Conservation (phyloP, 2,329 filamentous ascomycete species). For the Sporothrix schenckii region DNA sequence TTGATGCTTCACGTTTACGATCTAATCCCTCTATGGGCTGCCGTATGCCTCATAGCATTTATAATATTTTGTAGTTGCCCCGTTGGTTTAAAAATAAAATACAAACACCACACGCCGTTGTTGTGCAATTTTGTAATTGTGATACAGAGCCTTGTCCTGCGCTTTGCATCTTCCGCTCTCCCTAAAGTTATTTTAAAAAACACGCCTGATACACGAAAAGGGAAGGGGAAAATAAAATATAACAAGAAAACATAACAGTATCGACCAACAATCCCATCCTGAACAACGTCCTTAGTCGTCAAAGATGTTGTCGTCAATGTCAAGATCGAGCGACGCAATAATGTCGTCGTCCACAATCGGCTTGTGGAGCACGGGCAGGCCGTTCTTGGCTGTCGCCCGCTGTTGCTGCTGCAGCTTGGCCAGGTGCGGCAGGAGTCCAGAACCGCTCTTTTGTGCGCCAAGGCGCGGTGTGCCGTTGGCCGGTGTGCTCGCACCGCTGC, state of each 20-base stretch:
- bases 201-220: background rate
- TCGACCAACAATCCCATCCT: background rate
- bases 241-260: background rate
- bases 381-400: conserved; percentile 57
- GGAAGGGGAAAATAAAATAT: background rate
- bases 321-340: conserved; percentile 84
- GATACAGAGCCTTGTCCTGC: conserved; percentile 3
- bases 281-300: conserved; percentile 18
- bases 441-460: conserved; percentile 47
- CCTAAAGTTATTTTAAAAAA: background rate
- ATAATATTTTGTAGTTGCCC: background rate
- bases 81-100: background rate
- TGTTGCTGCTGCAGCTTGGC: conserved; percentile 58
- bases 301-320: conserved; percentile 83
- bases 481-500: conserved; percentile 55
- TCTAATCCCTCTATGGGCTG: background rate
- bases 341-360: conserved; percentile 89
- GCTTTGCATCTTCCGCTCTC: conserved; percentile 9
- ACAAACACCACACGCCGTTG: conserved; percentile 22
- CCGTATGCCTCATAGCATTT: background rate
- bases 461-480: conserved; percentile 55
- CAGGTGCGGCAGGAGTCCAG: conserved; percentile 53
- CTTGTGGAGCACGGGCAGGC: conserved; percentile 71
- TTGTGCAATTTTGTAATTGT: conserved; percentile 17
- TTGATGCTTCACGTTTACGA: background rate